Evolutionary conservation across 192 early-diverging fungal genomes (phyloP).

Genomic region (Mortierella alpina): DNA sequence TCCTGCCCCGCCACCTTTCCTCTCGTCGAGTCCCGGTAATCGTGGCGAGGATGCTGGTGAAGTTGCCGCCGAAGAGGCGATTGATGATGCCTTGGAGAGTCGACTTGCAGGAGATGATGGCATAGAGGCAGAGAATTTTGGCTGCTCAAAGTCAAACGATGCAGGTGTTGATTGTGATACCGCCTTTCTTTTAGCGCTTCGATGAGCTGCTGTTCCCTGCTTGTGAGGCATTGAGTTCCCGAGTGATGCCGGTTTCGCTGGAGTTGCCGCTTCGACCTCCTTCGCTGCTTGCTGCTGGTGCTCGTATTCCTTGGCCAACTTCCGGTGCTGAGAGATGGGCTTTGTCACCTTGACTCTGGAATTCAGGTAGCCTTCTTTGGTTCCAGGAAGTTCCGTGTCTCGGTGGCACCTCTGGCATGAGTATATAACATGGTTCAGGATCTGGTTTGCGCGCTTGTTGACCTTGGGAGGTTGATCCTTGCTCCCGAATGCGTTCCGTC

Average conservation of each 20-base stretch:
- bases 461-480: neutral
- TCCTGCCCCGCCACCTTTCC: conserved; percentile 3
- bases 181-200: neutral
- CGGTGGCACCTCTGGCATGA: conserved; percentile 48
- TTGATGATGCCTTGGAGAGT: conserved; percentile 13
- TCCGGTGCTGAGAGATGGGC: conserved; percentile 23
- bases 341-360: conserved; percentile 26
- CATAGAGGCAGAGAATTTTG: conserved; percentile 15
- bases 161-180: neutral
- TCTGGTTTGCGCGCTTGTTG: conserved; percentile 22
- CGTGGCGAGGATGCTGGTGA: conserved; percentile 34
- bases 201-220: neutral
- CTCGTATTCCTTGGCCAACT: neutral
- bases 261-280: neutral
- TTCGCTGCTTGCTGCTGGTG: neutral
- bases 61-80: conserved; percentile 12
- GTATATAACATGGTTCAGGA: conserved; percentile 52
- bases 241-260: neutral
- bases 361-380: conserved; percentile 24
- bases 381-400: conserved; percentile 48
- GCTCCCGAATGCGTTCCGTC: neutral
- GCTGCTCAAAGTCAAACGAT: neutral
- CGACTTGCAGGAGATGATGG: conserved; percentile 16
- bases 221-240: neutral
- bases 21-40: neutral